Conservation (phyloP, 495 filamentous ascomycete genomes). For the Stereocaulon alpinum region DNA sequence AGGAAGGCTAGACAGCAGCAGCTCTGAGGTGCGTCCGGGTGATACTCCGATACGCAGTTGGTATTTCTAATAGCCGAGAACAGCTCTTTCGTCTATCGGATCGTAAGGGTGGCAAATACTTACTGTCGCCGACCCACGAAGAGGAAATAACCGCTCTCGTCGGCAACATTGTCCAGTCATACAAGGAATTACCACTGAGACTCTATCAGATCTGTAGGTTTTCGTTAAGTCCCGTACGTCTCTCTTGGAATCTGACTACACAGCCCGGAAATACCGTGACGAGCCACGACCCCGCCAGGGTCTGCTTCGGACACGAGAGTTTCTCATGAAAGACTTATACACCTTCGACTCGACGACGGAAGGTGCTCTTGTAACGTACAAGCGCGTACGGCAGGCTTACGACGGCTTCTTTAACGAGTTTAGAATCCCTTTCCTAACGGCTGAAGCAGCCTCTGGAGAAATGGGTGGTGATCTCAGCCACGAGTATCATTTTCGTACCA, state of each 20-base stretch:
- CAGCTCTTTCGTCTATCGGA: constrained; percentile 76
- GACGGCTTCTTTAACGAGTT: constrained; percentile 67
- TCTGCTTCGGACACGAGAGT: constrained; percentile 81
- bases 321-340: constrained; percentile 97
- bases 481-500: constrained; percentile 80
- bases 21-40: constrained; percentile 45
- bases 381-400: constrained; percentile 60
- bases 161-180: constrained; percentile 61
- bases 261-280: constrained; percentile 88
- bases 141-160: constrained; percentile 88
- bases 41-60: background rate
- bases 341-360: constrained; percentile 69
- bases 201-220: constrained; percentile 83
- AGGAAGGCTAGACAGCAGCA: constrained; percentile 44
- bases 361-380: constrained; percentile 66
- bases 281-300: constrained; percentile 82
- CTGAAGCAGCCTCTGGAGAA: constrained; percentile 84
- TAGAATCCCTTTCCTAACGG: constrained; percentile 72
- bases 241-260: constrained; percentile 12
- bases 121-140: constrained; percentile 90
- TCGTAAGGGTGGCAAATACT: constrained; percentile 59
- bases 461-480: constrained; percentile 92
- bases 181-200: constrained; percentile 75
- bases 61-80: background rate
- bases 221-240: background rate